Base-by-base conservation (phyloP, 768 basidiomycete species). In the Suillus brevipes region DNA sequence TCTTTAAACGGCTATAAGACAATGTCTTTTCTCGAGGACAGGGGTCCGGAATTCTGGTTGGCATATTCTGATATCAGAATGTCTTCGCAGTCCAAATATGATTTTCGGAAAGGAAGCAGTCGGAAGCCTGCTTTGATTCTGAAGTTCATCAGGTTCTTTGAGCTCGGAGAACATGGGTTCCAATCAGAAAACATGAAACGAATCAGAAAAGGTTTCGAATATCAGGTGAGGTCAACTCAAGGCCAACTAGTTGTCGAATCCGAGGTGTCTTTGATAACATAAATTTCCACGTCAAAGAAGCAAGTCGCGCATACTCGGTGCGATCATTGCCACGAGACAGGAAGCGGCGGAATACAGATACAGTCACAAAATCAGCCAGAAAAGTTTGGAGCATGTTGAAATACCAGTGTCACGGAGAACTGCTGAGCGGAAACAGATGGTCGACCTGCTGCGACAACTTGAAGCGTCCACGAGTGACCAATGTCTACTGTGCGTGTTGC, bases 111-210 rank as follows among this genome's bases (percentile, higher is more conserved):
- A 23, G 36, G 57, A 40, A 18, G 14, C 7, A 23, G 9, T 8
- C 36, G 37, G 37, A 40, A 59, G 40, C 25, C 25, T 10, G 12
- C 38, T 31, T 40, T 31, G 12, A 42, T 59, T 3, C 20, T 6
- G 28, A 59, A 59, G 18, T 10, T 20, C 12, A 20, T 7, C 7
- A 13, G 10, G 10, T 42, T 3, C 23, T 18, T 40, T 20, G 20
- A 3, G 5, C 38, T 38, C 10, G 18, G 40, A 43, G 40, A 42
- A 18, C 40, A 20, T 13, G 8, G 1, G 40, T 59, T 42, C 40
- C 25, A 20, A 59, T 59, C 58, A 59, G 58, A 59, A 59, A 55
- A 28, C 10, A 59, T 18, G 14, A 38, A 58, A 25, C 7, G 38
- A 59, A 59, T 59, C 28, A 40, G 38, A 59, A 40, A 18, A 28